Evolutionary conservation across 148 eudicot species (phyloP), one percentile per base, ranked within the genome.

Genomic region (Gaultheria prostrata): DNA sequence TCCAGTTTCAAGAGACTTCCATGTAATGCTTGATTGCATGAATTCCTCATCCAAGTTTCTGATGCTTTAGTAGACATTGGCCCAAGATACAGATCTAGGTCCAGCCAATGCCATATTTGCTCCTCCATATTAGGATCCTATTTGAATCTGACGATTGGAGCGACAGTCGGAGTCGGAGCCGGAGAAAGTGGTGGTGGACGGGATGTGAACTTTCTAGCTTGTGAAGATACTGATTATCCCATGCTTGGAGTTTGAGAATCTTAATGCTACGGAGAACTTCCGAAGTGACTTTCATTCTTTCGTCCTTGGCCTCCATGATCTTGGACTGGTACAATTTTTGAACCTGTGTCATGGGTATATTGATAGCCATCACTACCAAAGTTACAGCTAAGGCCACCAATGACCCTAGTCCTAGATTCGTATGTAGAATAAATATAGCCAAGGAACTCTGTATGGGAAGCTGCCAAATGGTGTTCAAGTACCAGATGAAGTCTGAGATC

Each of bases 181-280:
- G 35, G 35, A 33, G 35, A 33, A 33, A 1, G 35, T 33, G 35
- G 35, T 33, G 35, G 35, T 33, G 35, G 35, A 33, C 35, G 35
- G n/a, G n/a, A n/a, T n/a, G n/a, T n/a, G n/a, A n/a, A 79, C 82
- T 85, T 65, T 91, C 92, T 26, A 97, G 87, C 80, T 92, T 97
- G 10, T 89, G 75, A 63, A 89, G 89, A 81, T 91, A 97, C 79
- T 89, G 91, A 84, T 79, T 86, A 85, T 97, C 99, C 99, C 99
- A 97, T 14, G 99, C 96, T 88, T 97, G 99, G 65, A 97, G 98
- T 80, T 97, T 97, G 82, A 97, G 92, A 4, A 95, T 92, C 91
- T 93, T 97, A 81, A 97, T 92, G 84, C 91, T 92, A n/a, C 95
- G 90, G n/a, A 97, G 94, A 83, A 97, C 85, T 84, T 97, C 99